Base-by-base conservation (phyloP, 2,329 filamentous ascomycete species). In the Thelonectria rubi region DNA sequence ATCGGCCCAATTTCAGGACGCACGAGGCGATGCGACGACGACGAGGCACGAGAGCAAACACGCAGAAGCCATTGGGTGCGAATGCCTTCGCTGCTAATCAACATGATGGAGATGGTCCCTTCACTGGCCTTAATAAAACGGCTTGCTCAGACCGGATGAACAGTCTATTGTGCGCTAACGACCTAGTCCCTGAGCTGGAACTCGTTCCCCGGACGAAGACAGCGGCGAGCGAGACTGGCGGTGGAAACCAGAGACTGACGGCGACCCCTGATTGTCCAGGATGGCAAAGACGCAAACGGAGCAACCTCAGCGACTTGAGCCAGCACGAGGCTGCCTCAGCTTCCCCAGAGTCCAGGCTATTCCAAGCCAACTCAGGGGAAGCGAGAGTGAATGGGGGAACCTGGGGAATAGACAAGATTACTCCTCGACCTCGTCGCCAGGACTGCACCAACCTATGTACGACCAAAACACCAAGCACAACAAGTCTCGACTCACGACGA, bases 281-380 rank as follows among this genome's bases (percentile, higher is more conserved):
- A 64, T 60, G 53, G 43, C 54, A 55, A 55, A 43, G 47, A 67
- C 58, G 47, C 54, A 61, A 60, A 55, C 52, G 42, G 32, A 61
- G 54, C 55, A 64, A 62, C 55, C 55, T 57, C 62, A 64, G 58
- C 58, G 45, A 55, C 52, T 45, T 42, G 49, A 40, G 43, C 45
- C 46, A 63, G 60, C 52, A 58, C 63, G 63, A 67, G 53, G 39
- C 42, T 55, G 58, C 42, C 47, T 58, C 54, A 20, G 46, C 51
- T 42, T 67, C 47, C 53, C 66, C 59, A 65, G 55, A 21, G 55
- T 64, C 57, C 66, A 56, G 54, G 21, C 21, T 64, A 69, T 67
- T 70, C 68, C 68, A 69, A 65, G 51, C 50, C 57, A 46, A n/a
- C 21, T 56, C 47, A 55, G 58, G 52, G 52, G 58, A 55, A 49